A percentile compares a stretch with the other conserved stretches of the same genome.
Conservation (phyloP, 352 stramenopile species). For the Phytopythium mirpurense region DNA sequence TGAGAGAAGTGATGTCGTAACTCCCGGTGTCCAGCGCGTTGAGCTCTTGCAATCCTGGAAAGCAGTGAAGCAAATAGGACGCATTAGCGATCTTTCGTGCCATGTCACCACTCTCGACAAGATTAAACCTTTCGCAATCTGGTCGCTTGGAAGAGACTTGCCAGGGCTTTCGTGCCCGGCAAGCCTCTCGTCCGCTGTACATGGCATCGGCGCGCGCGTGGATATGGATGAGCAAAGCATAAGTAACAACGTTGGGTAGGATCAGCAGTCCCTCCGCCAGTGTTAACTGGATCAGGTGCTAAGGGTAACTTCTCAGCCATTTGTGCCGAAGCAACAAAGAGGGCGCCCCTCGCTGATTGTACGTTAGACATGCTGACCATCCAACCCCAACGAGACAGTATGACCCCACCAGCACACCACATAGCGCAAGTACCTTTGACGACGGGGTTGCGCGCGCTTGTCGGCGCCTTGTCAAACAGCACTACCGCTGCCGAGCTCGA, state of each 20-base stretch:
- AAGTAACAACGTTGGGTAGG: slow-evolving; percentile 6
- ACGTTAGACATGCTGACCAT: slow-evolving; percentile 7
- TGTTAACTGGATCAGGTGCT: slow-evolving; percentile 62
- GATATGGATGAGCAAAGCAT: neutral
- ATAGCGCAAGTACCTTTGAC: slow-evolving; percentile 14
- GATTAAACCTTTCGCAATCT: neutral
- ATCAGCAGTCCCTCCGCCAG: slow-evolving; percentile 55
- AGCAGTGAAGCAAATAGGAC: neutral
- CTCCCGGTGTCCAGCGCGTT: neutral
- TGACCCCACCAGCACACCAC: slow-evolving; percentile 1
- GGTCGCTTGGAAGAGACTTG: neutral
- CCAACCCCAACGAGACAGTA: neutral
- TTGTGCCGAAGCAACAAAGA: slow-evolving; percentile 16
- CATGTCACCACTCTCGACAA: neutral
- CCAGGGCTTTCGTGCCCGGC: neutral
- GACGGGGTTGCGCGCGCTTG: neutral
- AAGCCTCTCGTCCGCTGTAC: neutral
- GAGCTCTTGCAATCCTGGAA: neutral
- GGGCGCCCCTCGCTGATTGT: slow-evolving; percentile 47
- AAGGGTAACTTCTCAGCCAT: slow-evolving; percentile 62
- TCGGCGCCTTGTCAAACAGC: slow-evolving; percentile 3
- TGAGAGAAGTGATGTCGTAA: neutral
- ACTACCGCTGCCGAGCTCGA: slow-evolving; percentile 3
- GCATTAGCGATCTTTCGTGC: neutral
- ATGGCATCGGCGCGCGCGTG: neutral